A percentile compares a stretch with the other conserved stretches of the same genome.
Conservation (phyloP, 768 basidiomycete genomes). For the Lactifluus echinatus region DNA sequence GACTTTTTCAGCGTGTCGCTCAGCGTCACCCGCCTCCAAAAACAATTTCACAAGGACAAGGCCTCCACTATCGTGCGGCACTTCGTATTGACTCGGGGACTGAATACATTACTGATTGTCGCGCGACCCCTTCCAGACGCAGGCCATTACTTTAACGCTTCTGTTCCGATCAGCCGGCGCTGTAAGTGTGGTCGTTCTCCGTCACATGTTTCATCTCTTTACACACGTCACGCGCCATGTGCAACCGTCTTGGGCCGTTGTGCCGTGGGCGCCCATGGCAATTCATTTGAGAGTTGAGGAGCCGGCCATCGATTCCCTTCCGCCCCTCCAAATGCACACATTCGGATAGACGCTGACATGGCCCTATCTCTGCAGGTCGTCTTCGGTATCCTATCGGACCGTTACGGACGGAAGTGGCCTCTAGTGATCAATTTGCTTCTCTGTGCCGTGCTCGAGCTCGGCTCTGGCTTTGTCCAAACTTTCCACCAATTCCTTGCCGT, state of each 20-base stretch:
- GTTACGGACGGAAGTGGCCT: constrained; percentile 93
- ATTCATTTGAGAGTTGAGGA: too few species aligned
- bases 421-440: constrained; percentile 67
- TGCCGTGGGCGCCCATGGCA: too few species aligned
- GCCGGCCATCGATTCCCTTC: neutral
- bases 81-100: neutral
- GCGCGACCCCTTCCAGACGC: constrained; percentile 35
- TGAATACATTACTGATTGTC: neutral
- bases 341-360: neutral
- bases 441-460: constrained; percentile 68
- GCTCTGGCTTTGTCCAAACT: constrained; percentile 69
- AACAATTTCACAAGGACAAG: constrained; percentile 37
- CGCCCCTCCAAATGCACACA: neutral
- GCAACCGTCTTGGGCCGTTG: too few species aligned
- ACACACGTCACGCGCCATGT: neutral
- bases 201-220: neutral
- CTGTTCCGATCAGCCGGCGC: constrained; percentile 80
- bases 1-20: constrained; percentile 80
- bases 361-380: constrained; percentile 34
- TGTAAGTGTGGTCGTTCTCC: constrained; percentile 28
- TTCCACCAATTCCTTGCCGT: constrained; percentile 77
- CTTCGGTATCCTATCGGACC: constrained; percentile 78
- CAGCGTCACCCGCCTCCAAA: constrained; percentile 39
- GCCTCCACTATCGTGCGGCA: constrained; percentile 37
- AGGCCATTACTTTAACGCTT: constrained; percentile 84